These are phyloP conservation scores for Collybia sp. DNA, from an alignment of 768 basidiomycete genomes.

Conservation along the genomic window DNA sequence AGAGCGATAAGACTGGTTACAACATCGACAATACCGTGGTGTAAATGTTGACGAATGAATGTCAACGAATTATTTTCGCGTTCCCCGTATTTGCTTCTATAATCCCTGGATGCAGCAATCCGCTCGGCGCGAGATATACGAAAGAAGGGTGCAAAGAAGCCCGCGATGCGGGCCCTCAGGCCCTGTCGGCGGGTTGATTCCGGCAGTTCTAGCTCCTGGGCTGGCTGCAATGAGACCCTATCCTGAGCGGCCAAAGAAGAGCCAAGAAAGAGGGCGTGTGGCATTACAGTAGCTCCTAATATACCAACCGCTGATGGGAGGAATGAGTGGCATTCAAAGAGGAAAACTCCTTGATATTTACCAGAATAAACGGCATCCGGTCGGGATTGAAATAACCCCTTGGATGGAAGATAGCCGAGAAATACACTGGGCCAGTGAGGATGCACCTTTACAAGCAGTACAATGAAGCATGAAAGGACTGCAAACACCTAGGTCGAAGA, in stretches of 20 bases:
- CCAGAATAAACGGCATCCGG: slow-evolving; percentile 49
- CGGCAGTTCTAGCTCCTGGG: slow-evolving; percentile 8
- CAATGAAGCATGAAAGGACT: slow-evolving; percentile 64
- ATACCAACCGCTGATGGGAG: slow-evolving; percentile 56
- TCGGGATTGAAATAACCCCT: slow-evolving; percentile 40
- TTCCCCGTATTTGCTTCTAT: slow-evolving; percentile 39
- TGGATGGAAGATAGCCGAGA: slow-evolving; percentile 62
- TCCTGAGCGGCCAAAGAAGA: slow-evolving; percentile 84
- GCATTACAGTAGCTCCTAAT: slow-evolving; percentile 87
- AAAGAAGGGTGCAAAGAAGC: slow-evolving; percentile 31
- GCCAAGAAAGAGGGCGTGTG: slow-evolving; percentile 88
- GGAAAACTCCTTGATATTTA: slow-evolving; percentile 16
- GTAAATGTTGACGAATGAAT: slow-evolving; percentile 60
- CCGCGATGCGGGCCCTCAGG: slow-evolving; percentile 44
- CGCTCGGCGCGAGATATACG: slow-evolving; percentile 32
- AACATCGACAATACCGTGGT: slow-evolving; percentile 64
- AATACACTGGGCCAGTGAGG: slow-evolving; percentile 67
- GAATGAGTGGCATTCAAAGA: slow-evolving; percentile 13
- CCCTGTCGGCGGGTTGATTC: slow-evolving; percentile 15
- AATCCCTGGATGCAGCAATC: slow-evolving; percentile 40
- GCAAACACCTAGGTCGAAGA: slow-evolving; percentile 39
- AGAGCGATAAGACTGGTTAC: slow-evolving; percentile 70
- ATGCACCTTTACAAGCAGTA: slow-evolving; percentile 58
- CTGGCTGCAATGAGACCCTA: slow-evolving; percentile 39
- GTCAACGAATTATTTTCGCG: slow-evolving; percentile 49